A percentile compares a stretch with the other conserved stretches of the same genome.
These are phyloP conservation scores for Canna indica DNA, from an alignment of 176 grass and related monocot genomes.

Conservation along the genomic window DNA sequence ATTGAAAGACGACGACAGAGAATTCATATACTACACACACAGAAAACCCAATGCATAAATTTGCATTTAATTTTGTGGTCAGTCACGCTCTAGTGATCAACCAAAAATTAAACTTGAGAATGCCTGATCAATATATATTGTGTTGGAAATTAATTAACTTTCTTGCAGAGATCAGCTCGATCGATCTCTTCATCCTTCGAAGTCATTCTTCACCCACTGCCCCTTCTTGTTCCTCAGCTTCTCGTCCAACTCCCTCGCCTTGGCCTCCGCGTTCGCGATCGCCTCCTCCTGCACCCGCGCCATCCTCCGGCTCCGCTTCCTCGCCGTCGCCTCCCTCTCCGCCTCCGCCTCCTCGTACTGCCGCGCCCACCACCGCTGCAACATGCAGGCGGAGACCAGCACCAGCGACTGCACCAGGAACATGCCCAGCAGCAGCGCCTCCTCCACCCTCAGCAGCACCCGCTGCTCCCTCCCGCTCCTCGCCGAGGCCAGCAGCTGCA, in stretches of 20 bases:
- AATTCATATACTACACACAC: too few relatives aligned
- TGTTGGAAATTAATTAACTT: too few relatives aligned
- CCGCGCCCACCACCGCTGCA: neutral
- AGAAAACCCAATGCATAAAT: too few relatives aligned
- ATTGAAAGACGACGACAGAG: too few relatives aligned
- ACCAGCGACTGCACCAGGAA: slow-evolving; percentile 3
- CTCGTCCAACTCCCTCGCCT: neutral
- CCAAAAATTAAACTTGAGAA: too few relatives aligned
- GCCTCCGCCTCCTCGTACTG: slow-evolving; percentile 15
- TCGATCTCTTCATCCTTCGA: neutral
- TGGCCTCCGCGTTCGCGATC: neutral
- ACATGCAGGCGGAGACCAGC: slow-evolving; percentile 1
- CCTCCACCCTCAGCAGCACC: neutral
- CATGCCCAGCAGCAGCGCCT: slow-evolving; percentile 4
- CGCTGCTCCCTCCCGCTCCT: neutral
- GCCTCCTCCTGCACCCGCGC: slow-evolving; percentile 12
- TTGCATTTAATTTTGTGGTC: too few relatives aligned
- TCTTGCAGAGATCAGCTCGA: neutral
- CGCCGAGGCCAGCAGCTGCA: neutral
- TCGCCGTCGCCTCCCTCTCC: neutral
- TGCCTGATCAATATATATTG: too few relatives aligned
- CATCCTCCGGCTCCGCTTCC: slow-evolving; percentile 5
- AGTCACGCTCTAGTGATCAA: too few relatives aligned
- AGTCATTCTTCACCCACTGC: neutral
- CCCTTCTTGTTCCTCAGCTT: neutral